These are phyloP conservation scores for Penicillium sp. DNA, from an alignment of 2,329 filamentous ascomycete genomes.

Conservation along the genomic window DNA sequence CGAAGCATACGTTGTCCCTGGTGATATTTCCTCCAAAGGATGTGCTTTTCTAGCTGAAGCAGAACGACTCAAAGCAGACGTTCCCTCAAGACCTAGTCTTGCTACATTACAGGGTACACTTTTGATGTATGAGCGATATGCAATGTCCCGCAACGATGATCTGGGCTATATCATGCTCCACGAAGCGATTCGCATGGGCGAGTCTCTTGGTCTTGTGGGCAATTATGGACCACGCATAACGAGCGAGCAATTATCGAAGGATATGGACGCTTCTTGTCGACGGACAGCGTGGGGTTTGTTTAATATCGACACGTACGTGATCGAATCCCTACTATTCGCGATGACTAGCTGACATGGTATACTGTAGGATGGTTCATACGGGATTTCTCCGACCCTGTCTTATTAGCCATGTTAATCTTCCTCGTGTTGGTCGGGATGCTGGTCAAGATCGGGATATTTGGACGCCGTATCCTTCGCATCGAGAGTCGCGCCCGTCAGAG, in stretches of 20 bases:
- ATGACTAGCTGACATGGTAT: not conserved
- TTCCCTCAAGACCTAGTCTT: conserved; percentile 30
- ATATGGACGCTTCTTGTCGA: conserved; percentile 37
- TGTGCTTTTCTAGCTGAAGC: conserved; percentile 42
- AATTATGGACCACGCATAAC: conserved; percentile 25
- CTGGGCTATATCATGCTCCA: conserved; percentile 44
- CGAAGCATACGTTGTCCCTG: conserved; percentile 42
- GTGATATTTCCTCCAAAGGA: conserved; percentile 43
- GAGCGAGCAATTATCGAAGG: conserved; percentile 28
- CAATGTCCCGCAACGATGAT: conserved; percentile 42
- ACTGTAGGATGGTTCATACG: conserved; percentile 37
- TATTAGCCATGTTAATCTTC: conserved; percentile 39
- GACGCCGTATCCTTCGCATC: conserved; percentile 40
- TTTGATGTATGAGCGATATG: conserved; percentile 43
- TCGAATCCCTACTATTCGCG: not conserved
- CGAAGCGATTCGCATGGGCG: conserved; percentile 39
- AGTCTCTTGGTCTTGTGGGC: conserved; percentile 38
- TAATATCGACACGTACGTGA: conserved; percentile 43
- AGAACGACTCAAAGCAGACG: conserved; percentile 33
- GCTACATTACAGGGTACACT: conserved; percentile 40
- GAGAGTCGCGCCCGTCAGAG: conserved; percentile 30
- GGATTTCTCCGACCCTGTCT: conserved; percentile 40
- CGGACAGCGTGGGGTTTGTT: conserved; percentile 44
- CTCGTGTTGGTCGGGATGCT: conserved; percentile 20
- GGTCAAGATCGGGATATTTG: conserved; percentile 29